Base-by-base conservation (phyloP, 768 basidiomycete genomes). In the Suillus brevipes region DNA sequence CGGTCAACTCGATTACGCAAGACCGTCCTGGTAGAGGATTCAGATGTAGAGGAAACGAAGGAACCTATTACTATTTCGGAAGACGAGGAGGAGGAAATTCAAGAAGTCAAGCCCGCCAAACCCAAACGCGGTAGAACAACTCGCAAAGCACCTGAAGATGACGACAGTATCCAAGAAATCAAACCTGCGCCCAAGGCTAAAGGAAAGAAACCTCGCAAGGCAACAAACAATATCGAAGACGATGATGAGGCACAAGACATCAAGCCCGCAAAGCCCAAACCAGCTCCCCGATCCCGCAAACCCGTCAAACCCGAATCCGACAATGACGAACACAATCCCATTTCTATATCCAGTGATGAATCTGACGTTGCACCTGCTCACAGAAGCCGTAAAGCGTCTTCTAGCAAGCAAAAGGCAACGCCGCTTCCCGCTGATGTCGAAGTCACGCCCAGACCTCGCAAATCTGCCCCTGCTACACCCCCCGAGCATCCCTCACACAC, bases 371-470 rank as follows among this genome's bases (percentile, higher is more conserved):
- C 34, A 13, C 20, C 53, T n/a, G 31, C 31, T 34, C 53, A 34
- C 12, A 36, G 20, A n/a, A 55, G 12, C 20, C 5, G 3, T 36
- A 55, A 36, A 36, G 53, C 7, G 34, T 14, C 34, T 55, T 34
- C 36, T n/a, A 36, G 31, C 20, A 55, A 55, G 53, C 53, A 34
- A 20, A 55, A 55, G 36, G 34, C 53, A 34, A 10, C n/a, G 10
- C 10, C 50, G 28, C 25, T n/a, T 34, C 31, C 37, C 25, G 38
- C 37, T 58, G 62, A 52, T 36, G n/a, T 36, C 9, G 61, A 36
- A 20, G 28, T 55, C 25, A 74, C 71, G 1, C 69, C 73, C 20
- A 66, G 63, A 10, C 65, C 69, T 0, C 69, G 20, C 56, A 72
- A 64, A 59, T 71, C 68, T 8, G 61, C 40, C 3, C 60, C 65